phyloP scores from a whole-genome alignment of 1,284 basidiomycete species.

The Cryptococcus jaspeensis region DNA sequence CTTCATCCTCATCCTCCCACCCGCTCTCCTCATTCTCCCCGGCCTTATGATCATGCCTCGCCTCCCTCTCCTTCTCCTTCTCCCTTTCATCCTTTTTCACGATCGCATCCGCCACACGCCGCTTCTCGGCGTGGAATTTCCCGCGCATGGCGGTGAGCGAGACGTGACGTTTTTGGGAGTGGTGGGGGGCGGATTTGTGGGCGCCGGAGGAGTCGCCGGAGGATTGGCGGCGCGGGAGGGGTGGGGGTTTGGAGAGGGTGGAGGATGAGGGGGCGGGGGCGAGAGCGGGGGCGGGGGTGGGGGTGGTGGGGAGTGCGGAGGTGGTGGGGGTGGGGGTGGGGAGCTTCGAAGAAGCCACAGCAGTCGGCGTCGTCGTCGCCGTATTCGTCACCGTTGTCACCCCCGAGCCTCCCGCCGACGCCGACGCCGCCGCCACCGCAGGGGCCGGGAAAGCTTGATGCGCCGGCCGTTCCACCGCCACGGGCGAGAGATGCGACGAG shows the following conservation, averaged over 20 bases:
- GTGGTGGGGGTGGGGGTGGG: neutral
- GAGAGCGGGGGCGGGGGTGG: constrained; percentile 6
- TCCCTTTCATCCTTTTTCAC: constrained; percentile 13
- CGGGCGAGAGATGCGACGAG: constrained; percentile 25
- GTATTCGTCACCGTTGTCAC: no score
- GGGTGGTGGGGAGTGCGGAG: constrained; percentile 1
- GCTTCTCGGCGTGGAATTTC: constrained; percentile 41
- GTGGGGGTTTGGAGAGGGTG: constrained; percentile 9
- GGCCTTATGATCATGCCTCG: neutral
- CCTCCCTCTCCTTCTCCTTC: neutral
- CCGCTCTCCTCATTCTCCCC: constrained; percentile 23
- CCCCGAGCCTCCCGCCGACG: no score
- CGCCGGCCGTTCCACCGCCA: neutral
- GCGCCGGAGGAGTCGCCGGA: constrained; percentile 30
- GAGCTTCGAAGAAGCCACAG: neutral
- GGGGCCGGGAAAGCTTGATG: no score
- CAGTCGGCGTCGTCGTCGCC: no score
- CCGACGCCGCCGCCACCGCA: no score
- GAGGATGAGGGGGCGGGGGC: no score
- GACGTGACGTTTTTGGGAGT: constrained; percentile 29
- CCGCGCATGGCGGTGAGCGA: constrained; percentile 46
- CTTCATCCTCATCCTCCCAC: constrained; percentile 23
- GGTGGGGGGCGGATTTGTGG: constrained; percentile 2
- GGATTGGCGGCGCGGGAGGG: constrained; percentile 14
- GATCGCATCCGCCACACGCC: constrained; percentile 35